These are phyloP conservation scores for Exophiala alcalophila DNA, from an alignment of 2,329 filamentous ascomycete genomes.

Conservation along the genomic window DNA sequence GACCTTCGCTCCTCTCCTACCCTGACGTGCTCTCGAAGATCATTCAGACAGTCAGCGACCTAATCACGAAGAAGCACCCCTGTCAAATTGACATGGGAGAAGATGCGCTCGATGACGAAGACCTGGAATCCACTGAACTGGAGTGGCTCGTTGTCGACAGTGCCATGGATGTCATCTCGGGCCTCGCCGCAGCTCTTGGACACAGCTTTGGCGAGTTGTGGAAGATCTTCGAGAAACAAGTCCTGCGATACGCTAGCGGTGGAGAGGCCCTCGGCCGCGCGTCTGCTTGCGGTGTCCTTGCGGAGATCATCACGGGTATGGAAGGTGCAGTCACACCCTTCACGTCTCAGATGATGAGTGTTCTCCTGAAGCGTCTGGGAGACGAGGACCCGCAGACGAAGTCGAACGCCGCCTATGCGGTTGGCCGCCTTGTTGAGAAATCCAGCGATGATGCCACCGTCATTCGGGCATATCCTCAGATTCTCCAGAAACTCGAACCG, in stretches of 20 bases:
- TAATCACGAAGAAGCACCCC: slow-evolving; percentile 86
- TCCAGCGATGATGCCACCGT: slow-evolving; percentile 73
- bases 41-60: slow-evolving; percentile 68
- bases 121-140: slow-evolving; percentile 83
- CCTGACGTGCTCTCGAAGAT: slow-evolving; percentile 68
- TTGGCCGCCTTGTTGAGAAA: slow-evolving; percentile 78
- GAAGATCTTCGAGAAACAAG: slow-evolving; percentile 92
- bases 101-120: slow-evolving; percentile 70
- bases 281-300: slow-evolving; percentile 85
- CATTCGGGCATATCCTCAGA: slow-evolving; percentile 69
- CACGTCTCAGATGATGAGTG: slow-evolving; percentile 71
- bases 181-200: slow-evolving; percentile 78
- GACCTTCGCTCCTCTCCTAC: slow-evolving; percentile 76
- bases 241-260: slow-evolving; percentile 83
- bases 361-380: slow-evolving; percentile 78
- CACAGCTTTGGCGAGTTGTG: slow-evolving; percentile 79
- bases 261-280: slow-evolving; percentile 84
- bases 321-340: slow-evolving; percentile 75
- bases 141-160: slow-evolving; percentile 98
- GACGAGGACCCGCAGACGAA: slow-evolving; percentile 91
- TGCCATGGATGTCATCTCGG: slow-evolving; percentile 83
- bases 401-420: slow-evolving; percentile 91
- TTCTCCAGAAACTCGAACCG: slow-evolving; percentile 82
- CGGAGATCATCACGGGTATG: slow-evolving; percentile 86
- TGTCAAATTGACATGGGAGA: slow-evolving; percentile 89